A percentile compares a stretch with the other conserved stretches of the same genome.
phyloP scores from a whole-genome alignment of 495 filamentous ascomycete genomes.

The Ascobolus immersus region DNA sequence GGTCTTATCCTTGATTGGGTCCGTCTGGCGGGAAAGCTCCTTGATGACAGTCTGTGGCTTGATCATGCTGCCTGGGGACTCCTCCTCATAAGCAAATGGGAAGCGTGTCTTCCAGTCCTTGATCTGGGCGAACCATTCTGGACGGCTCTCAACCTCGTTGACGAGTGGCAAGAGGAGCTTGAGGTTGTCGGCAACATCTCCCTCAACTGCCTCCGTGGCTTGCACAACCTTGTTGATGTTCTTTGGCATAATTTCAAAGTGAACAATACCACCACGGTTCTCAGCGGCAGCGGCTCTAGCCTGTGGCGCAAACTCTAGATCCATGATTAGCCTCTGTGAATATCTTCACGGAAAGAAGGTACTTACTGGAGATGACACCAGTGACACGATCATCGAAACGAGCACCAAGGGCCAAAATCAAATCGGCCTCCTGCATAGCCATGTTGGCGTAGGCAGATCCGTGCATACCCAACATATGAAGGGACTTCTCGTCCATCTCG shows the following conservation, averaged over 20 bases:
- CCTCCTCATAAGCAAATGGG: conserved; percentile 52
- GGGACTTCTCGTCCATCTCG: conserved; percentile 46
- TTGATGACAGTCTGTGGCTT: conserved; percentile 75
- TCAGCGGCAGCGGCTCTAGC: conserved; percentile 42
- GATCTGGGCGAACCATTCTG: conserved; percentile 73
- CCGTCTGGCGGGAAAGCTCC: conserved; percentile 49
- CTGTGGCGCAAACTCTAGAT: conserved; percentile 33
- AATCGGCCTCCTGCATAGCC: conserved; percentile 52
- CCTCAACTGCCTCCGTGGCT: conserved; percentile 56
- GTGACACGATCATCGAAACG: conserved; percentile 65
- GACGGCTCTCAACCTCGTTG: conserved; percentile 33
- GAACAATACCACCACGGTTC: conserved; percentile 49
- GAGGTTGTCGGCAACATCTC: conserved; percentile 48
- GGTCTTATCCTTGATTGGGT: conserved; percentile 45
- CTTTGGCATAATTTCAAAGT: conserved; percentile 65
- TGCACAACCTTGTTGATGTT: conserved; percentile 75
- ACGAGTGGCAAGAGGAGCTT: conserved; percentile 43
- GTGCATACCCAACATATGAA: conserved; percentile 72
- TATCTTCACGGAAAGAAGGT: not conserved
- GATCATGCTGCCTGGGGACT: conserved; percentile 42
- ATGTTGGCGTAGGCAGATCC: conserved; percentile 57
- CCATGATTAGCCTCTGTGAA: conserved; percentile 1
- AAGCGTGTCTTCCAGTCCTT: conserved; percentile 66
- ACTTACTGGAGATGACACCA: conserved; percentile 24
- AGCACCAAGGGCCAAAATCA: conserved; percentile 50